A percentile compares a stretch with the other conserved stretches of the same genome.
phyloP scores from a whole-genome alignment of 2,329 filamentous ascomycete genomes.

The Fusarium palustre region DNA sequence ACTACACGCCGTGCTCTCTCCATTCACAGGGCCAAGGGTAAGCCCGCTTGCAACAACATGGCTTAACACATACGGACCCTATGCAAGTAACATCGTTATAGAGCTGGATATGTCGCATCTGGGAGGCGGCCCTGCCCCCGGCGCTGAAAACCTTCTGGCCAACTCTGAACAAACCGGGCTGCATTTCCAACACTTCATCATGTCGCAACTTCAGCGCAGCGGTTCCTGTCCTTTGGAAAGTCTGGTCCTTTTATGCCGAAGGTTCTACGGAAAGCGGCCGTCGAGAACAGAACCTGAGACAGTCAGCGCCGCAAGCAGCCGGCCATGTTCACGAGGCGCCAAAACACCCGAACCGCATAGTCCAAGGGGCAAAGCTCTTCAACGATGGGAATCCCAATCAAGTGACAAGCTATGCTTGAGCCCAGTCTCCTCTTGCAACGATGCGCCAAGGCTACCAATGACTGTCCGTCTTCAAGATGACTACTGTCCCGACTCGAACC shows the following conservation, averaged over 20 bases:
- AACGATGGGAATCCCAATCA: background rate
- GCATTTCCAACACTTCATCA: conserved; percentile 48
- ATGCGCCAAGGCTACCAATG: conserved; percentile 1
- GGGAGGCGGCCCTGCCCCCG: conserved; percentile 47
- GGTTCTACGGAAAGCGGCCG: conserved; percentile 49
- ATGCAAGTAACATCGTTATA: conserved; percentile 53
- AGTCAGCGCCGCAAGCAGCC: conserved; percentile 23
- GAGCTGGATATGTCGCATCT: conserved; percentile 58
- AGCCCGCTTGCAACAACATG: conserved; percentile 53
- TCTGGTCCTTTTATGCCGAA: conserved; percentile 52
- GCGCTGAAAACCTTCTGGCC: conserved; percentile 43
- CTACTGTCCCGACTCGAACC: conserved; percentile 50
- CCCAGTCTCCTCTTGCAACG: background rate
- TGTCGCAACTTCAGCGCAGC: conserved; percentile 40
- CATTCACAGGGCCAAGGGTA: conserved; percentile 49
- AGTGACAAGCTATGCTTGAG: background rate
- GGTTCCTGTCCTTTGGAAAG: conserved; percentile 44
- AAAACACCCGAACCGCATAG: conserved; percentile 21
- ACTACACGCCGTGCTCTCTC: conserved; percentile 56
- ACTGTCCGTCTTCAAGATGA: background rate
- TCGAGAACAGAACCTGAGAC: background rate
- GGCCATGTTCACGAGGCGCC: conserved; percentile 15
- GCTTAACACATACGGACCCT: conserved; percentile 51
- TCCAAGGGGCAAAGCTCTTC: background rate
- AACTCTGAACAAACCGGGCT: conserved; percentile 42